phyloP scores from a whole-genome alignment of 139 green algal species.

The Astrephomene gubernaculifera region DNA sequence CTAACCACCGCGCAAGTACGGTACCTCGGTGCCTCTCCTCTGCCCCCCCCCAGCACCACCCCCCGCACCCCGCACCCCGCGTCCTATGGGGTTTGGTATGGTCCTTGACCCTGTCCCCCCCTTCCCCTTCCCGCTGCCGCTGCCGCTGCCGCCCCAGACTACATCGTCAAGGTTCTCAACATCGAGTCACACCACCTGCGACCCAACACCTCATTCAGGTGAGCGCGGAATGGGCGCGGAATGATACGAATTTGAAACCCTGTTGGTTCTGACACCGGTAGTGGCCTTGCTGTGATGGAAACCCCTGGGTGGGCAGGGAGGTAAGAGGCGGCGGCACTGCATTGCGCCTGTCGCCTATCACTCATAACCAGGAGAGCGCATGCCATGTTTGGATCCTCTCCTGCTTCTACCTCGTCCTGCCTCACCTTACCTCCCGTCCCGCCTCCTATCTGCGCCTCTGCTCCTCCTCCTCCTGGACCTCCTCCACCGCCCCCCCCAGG shows the following conservation, averaged over 20 bases:
- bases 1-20: too few species aligned
- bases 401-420: not conserved
- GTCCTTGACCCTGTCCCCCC: not conserved
- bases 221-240: too few species aligned
- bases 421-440: not conserved
- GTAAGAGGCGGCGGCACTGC: too few species aligned
- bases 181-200: not conserved
- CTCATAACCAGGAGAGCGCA: too few species aligned
- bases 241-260: too few species aligned
- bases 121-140: not conserved
- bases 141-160: not conserved
- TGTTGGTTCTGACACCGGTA: too few species aligned
- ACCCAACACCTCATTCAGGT: constrained; percentile 16
- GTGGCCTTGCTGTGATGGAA: too few species aligned
- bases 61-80: not conserved
- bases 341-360: too few species aligned
- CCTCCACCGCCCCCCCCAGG: constrained; percentile 9
- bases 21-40: not conserved
- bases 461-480: not conserved
- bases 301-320: too few species aligned
- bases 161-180: constrained; percentile 18
- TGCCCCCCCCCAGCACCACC: not conserved
- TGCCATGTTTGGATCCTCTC: too few species aligned
- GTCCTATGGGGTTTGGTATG: too few species aligned
- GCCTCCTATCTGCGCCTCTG: not conserved